A percentile compares a stretch with the other conserved stretches of the same genome.
Evolutionary conservation across 2,329 filamentous ascomycete genomes (phyloP).

Genomic region (Aspergillus ustus): DNA sequence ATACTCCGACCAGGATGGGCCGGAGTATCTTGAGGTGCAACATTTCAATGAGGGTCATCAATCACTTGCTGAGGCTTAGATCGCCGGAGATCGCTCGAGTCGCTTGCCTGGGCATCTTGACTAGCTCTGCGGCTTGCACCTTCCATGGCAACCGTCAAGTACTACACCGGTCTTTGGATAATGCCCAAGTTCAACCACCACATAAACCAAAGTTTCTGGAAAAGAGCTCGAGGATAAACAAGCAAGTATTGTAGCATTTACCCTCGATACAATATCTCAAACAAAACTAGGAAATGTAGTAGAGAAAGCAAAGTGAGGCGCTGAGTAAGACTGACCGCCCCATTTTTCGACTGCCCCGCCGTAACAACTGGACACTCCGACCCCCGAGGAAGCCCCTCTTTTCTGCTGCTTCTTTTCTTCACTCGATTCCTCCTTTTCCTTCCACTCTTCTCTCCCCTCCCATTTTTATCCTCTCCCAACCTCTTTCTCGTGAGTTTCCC

Average conservation of each 20-base stretch:
- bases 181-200: not conserved
- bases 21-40: constrained; percentile 2
- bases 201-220: not conserved
- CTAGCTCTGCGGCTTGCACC: not conserved
- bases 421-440: constrained; percentile 13
- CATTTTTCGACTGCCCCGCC: constrained; percentile 17
- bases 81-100: not conserved
- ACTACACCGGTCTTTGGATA: not conserved
- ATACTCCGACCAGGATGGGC: constrained; percentile 1
- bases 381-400: constrained; percentile 15
- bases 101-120: not conserved
- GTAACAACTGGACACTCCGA: constrained; percentile 14
- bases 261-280: not conserved
- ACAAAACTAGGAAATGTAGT: not conserved
- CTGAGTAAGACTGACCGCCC: constrained; percentile 13
- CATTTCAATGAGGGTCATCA: not conserved
- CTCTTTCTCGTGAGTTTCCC: constrained; percentile 9
- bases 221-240: not conserved
- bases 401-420: constrained; percentile 17
- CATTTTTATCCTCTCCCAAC: constrained; percentile 5
- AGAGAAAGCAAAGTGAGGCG: not conserved
- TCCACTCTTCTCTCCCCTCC: constrained; percentile 8
- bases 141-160: not conserved
- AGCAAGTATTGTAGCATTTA: not conserved
- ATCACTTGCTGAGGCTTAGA: not conserved